Evolutionary conservation across 2,329 filamentous ascomycete species (phyloP), one percentile per base, ranked within the genome.

Genomic region (Xylaria sp.): DNA sequence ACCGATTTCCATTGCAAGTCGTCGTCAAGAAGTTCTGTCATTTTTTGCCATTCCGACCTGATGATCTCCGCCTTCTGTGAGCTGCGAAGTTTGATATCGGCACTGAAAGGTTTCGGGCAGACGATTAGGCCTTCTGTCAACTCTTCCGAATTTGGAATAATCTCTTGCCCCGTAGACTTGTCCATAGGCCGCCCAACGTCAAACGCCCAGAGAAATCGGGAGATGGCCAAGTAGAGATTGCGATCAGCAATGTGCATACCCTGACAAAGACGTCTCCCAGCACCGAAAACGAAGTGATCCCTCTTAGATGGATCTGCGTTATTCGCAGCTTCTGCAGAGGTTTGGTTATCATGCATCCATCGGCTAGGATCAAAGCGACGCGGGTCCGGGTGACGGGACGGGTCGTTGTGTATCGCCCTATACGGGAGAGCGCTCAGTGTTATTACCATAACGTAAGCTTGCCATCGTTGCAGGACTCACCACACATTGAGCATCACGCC

Each of bases 201-300:
- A 60, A 81, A 83, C 1, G 78, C 79, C 80, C 82, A 84, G 17
- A 84, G 70, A n/a, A 84, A 74, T 3, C 80, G 75, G 2, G 81
- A 75, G n/a, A 80, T 75, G 46, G 76, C 69, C 14, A 76, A 69
- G 43, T 70, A 65, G 6, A 79, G 66, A 55, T 72, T 74, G 8
- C 70, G 57, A 28, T 76, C 75, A 5, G 70, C 70, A 23, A 75
- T 69, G 45, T 72, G 71, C 56, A 68, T 72, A 1, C 64, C 86
- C 1, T 82, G 84, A 68, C 86, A 88, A 35, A 87, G 78, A 1
- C 72, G 69, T 9, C 71, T 64, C 4, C 71, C 71, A 2, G 71
- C 69, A 2, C 72, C 72, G 37, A 73, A 74, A n/a, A 64, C 49
- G 28, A 69, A 74, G 28, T 75, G 71, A 31, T 74, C 73, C 1